Base-by-base conservation (phyloP, 768 basidiomycete genomes). In the Mycena galericulata region DNA sequence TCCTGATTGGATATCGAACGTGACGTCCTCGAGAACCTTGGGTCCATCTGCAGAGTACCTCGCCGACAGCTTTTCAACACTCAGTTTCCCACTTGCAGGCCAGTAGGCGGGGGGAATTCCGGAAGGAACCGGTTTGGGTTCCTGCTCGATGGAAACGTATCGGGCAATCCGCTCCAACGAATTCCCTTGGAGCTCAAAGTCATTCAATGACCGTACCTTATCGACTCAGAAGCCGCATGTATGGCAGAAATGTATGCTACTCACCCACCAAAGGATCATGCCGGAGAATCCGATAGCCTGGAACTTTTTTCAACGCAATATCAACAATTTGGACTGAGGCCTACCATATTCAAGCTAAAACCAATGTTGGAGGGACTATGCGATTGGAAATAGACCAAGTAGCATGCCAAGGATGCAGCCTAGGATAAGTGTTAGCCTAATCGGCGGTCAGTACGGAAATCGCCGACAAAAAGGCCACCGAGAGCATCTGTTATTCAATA, bases 31-130 rank as follows among this genome's bases (percentile, higher is more conserved):
- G 4, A 70, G 53, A 9, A 70, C 68, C 24, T 56, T 49, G 3
- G 57, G 57, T 4, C 69, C 69, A 4, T 71, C 69, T 15, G 43
- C 38, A 20, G 82, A 80, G 66, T 85, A 85, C n/a, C 73, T 72
- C 18, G 85, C 85, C 5, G 76, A 79, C 1, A 86, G 73, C 27
- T 82, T 82, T 27, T 86, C 79, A 18, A 85, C 80, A 20, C 75
- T 71, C 45, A 87, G 76, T 22, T 76, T 73, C 17, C 86, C 86
- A 2, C 82, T 82, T 2, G 85, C 77, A 0, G 86, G 85, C 86
- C 86, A 87, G 43, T 84, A 82, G 0, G 86, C 85, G 4, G 86
- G 85, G 3, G 86, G 86, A 30, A 75, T 74, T 26, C 81, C 82
- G 1, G 67, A 59, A 4, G 66, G 51, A 0, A 74, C 73, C 2